Percentiles rank a stretch among this genome's conserved stretches.
Evolutionary conservation across 225 moss, liverwort and hornwort species (phyloP).

Genomic region (Sphagnum contortum): DNA sequence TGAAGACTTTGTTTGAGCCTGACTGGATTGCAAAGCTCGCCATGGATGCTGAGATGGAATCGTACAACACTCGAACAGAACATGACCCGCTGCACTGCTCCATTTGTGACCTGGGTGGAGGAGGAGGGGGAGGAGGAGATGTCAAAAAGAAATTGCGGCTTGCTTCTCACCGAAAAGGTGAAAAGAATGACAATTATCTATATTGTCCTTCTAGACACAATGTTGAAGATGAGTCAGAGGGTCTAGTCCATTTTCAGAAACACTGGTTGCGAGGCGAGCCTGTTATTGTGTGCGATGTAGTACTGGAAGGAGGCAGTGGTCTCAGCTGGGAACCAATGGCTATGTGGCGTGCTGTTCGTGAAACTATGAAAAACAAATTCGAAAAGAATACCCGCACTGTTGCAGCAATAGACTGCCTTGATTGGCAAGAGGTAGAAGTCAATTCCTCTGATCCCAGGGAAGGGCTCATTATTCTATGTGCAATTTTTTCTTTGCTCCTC

Average conservation of each 20-base stretch:
- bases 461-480: too few relatives aligned
- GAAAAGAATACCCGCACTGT: constrained; percentile 76
- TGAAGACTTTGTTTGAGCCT: constrained; percentile 63
- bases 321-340: constrained; percentile 99
- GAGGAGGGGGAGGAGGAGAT: not conserved
- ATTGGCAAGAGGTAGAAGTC: constrained; percentile 77
- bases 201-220: constrained; percentile 61
- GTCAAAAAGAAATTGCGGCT: constrained; percentile 8
- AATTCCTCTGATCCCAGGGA: too few relatives aligned
- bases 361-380: constrained; percentile 84
- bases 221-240: constrained; percentile 30
- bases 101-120: constrained; percentile 7
- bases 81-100: constrained; percentile 16
- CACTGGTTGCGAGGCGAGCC: constrained; percentile 93
- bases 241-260: constrained; percentile 67
- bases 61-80: not conserved
- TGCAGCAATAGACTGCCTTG: constrained; percentile 80
- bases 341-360: constrained; percentile 98
- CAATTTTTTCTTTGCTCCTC: too few relatives aligned
- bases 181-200: constrained; percentile 37
- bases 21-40: constrained; percentile 60
- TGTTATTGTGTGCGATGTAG: constrained; percentile 54
- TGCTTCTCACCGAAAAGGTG: constrained; percentile 31
- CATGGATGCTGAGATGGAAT: constrained; percentile 37
- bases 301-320: constrained; percentile 63